These are phyloP conservation scores for Spinacia oleracea DNA, from an alignment of 179 eudicot genomes.

Conservation along the genomic window DNA sequence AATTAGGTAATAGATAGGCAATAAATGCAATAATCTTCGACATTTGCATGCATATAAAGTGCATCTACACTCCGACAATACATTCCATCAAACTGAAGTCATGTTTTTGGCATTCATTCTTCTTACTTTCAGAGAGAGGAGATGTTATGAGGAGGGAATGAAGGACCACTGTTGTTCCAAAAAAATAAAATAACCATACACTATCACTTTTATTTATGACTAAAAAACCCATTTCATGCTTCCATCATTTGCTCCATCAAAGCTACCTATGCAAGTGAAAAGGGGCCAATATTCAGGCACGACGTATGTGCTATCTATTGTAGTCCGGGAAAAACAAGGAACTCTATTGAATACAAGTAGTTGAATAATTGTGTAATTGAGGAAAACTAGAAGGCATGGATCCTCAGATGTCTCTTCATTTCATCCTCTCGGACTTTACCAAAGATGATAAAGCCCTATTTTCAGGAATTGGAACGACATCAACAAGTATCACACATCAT, in stretches of 20 bases:
- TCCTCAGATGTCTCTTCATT: constrained; percentile 46
- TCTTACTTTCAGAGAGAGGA: neutral
- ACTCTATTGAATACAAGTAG: neutral
- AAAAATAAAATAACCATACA: neutral
- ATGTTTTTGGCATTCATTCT: neutral
- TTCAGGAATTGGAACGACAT: constrained; percentile 48
- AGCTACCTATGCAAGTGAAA: neutral
- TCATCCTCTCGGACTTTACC: constrained; percentile 36
- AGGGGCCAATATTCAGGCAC: neutral
- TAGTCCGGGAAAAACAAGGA: neutral
- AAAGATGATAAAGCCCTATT: constrained; percentile 25
- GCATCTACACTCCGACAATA: neutral
- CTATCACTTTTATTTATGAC: neutral
- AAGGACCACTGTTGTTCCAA: neutral
- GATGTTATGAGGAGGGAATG: neutral
- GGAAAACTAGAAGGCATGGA: constrained; percentile 10
- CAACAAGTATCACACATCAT: constrained; percentile 28
- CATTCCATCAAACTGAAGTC: neutral
- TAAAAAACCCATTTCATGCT: neutral
- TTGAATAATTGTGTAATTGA: neutral
- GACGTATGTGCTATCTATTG: too few relatives aligned
- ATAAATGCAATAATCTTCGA: neutral
- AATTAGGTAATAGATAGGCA: neutral
- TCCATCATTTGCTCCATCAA: neutral
- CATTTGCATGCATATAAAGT: neutral